Evolutionary conservation across 495 filamentous ascomycete species (phyloP), one percentile per base, ranked within the genome.

Genomic region (Hypoxylon perforatum): DNA sequence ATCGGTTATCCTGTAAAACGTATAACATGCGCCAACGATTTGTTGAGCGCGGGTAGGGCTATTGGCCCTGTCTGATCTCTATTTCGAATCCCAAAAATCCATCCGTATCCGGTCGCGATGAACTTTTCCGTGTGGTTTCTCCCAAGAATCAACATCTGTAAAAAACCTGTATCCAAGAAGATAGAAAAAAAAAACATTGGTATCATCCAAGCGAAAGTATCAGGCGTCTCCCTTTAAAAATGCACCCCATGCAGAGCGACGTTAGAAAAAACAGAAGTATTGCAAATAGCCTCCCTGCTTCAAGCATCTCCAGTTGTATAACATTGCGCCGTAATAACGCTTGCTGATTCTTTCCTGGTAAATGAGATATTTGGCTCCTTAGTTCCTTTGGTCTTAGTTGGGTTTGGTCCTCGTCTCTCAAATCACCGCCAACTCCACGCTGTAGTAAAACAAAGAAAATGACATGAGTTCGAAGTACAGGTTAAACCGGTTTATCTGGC

Each of bases 161-260:
- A 56, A 50, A 22, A 28, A 28, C 55, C 33, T 54, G 57, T 70
- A 66, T 70, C 65, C 55, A 51, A 56, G 23, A 48, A 45, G 22
- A 33, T 45, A 45, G 4, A 61, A 57, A 63, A 59, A 59, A 61
- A 50, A 65, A 69, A 60, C 47, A 55, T 64, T 73, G 73, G 73
- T 75, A 75, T 75, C 73, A 73, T 75, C 71, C 68, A 72, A 72
- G 63, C 71, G 67, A 75, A 68, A 73, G 71, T 71, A 67, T 67
- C 57, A 58, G 49, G 56, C 54, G 47, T 65, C 54, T 57, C 59
- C 44, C 47, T 65, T 5, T 9, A 9, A 67, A 60, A 60, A 64
- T 61, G 69, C 52, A 59, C 36, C 61, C 61, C 57, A 57, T 57
- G 61, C 66, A 69, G 35, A 67, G 54, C 46, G 52, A 59, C 64